phyloP scores from a whole-genome alignment of 352 stramenopile species.

The Globisporangium ultimum region DNA sequence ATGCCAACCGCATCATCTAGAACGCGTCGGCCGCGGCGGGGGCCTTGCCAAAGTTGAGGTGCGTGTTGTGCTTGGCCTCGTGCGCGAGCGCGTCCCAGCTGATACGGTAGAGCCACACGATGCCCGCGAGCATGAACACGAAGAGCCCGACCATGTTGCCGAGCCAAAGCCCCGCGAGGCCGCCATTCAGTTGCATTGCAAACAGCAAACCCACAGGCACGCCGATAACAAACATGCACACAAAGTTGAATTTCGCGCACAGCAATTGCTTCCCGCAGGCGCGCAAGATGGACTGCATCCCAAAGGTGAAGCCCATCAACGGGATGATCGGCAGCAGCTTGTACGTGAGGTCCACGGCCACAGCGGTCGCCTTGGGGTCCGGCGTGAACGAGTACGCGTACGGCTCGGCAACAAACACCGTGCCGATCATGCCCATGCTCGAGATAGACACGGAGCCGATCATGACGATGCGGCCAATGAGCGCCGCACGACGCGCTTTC shows the following conservation, averaged over 20 bases:
- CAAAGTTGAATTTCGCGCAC: slow-evolving; percentile 15
- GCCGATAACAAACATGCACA: slow-evolving; percentile 13
- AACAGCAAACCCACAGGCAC: slow-evolving; percentile 16
- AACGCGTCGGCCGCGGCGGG: slow-evolving; percentile 3
- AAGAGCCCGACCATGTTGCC: slow-evolving; percentile 18
- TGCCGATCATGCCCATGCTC: slow-evolving; percentile 3
- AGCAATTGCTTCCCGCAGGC: slow-evolving; percentile 15
- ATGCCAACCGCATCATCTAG: neutral
- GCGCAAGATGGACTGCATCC: slow-evolving; percentile 14
- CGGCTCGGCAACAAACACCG: neutral
- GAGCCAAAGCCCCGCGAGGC: slow-evolving; percentile 22
- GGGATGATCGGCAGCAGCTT: slow-evolving; percentile 10
- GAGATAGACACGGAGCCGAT: slow-evolving; percentile 6
- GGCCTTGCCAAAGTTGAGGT: slow-evolving; percentile 1
- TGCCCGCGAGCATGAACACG: slow-evolving; percentile 12
- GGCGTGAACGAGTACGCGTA: slow-evolving; percentile 18
- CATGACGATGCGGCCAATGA: slow-evolving; percentile 14
- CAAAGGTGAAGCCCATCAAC: slow-evolving; percentile 9
- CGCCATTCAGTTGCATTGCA: slow-evolving; percentile 9
- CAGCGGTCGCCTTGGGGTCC: slow-evolving; percentile 1
- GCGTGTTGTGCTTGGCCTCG: slow-evolving; percentile 12
- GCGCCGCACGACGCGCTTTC: slow-evolving; percentile 10
- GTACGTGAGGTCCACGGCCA: slow-evolving; percentile 2
- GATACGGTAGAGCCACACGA: slow-evolving; percentile 17
- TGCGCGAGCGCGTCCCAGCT: slow-evolving; percentile 9